Evolutionary conservation across 1,284 basidiomycete species (phyloP).

Genomic region (Papiliotrema fonsecae): DNA sequence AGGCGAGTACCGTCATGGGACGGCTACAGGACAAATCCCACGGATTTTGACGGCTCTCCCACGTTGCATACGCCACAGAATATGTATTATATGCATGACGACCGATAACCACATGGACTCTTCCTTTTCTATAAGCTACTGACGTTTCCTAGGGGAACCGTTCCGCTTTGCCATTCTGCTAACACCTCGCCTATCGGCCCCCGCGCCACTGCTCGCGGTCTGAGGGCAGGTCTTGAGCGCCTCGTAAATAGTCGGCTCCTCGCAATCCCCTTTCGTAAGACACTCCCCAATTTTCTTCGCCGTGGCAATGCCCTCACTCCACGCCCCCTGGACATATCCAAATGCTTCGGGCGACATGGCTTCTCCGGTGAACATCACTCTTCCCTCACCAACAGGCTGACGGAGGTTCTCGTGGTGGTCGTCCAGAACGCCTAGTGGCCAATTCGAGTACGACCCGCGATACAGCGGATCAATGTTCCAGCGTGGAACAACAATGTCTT

Average conservation of each 20-base stretch:
- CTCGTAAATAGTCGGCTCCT: not conserved
- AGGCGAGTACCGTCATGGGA: no score
- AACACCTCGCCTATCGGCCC: not conserved
- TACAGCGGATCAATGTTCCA: constrained; percentile 59
- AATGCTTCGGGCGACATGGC: not conserved
- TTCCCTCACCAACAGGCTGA: constrained; percentile 5
- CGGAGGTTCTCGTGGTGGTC: constrained; percentile 24
- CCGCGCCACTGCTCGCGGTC: not conserved
- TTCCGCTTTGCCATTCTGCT: not conserved
- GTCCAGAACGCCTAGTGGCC: constrained; percentile 50
- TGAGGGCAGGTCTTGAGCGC: not conserved
- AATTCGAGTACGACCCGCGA: constrained; percentile 64
- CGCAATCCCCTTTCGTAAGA: not conserved
- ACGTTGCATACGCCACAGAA: no score
- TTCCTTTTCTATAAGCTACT: no score
- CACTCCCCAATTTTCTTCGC: not conserved
- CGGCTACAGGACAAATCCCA: no score
- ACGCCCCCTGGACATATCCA: constrained; percentile 1
- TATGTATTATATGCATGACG: no score
- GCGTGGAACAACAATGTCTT: constrained; percentile 56
- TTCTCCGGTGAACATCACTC: constrained; percentile 1
- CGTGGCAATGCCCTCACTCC: not conserved
- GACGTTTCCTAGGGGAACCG: no score
- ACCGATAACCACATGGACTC: no score
- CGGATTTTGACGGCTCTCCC: no score